Percentiles rank a stretch among this genome's conserved stretches.
Evolutionary conservation across 805 yeast genomes (phyloP).

Genomic region (Diddensiella caesifluorescens): DNA sequence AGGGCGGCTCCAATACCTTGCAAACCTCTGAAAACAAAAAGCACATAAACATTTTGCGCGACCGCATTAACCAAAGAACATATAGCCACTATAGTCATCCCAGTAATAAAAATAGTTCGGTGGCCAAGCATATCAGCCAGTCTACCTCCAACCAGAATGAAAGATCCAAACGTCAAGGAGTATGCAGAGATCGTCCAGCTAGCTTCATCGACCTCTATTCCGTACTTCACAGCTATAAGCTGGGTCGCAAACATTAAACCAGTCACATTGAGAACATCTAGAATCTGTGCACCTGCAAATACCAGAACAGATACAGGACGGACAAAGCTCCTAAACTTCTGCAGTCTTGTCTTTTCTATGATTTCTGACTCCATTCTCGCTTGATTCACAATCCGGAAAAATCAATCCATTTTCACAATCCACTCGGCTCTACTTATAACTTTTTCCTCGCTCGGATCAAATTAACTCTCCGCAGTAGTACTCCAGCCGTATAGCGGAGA

Average conservation of each 20-base stretch:
- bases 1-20: constrained; percentile 44
- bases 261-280: constrained; percentile 25
- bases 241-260: constrained; percentile 22
- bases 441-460: too few species aligned
- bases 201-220: constrained; percentile 16
- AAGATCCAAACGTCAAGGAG: constrained; percentile 42
- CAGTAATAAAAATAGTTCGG: constrained; percentile 29
- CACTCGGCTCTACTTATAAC: too few species aligned
- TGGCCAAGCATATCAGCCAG: constrained; percentile 41
- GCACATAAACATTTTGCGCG: constrained; percentile 34
- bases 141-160: constrained; percentile 41
- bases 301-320: constrained; percentile 14
- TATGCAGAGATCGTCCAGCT: constrained; percentile 42
- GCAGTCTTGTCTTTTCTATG: too few species aligned
- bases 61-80: constrained; percentile 35
- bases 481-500: too few species aligned
- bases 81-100: constrained; percentile 26
- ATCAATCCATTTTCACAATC: too few species aligned
- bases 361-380: too few species aligned
- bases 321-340: constrained; percentile 7
- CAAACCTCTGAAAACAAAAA: constrained; percentile 41
- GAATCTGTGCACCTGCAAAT: constrained; percentile 19
- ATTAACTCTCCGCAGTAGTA: too few species aligned
- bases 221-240: constrained; percentile 20
- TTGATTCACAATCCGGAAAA: too few species aligned